A percentile compares a stretch with the other conserved stretches of the same genome.
Evolutionary conservation across 192 early-diverging fungal genomes (phyloP).

Genomic region (Linnemannia zychae): DNA sequence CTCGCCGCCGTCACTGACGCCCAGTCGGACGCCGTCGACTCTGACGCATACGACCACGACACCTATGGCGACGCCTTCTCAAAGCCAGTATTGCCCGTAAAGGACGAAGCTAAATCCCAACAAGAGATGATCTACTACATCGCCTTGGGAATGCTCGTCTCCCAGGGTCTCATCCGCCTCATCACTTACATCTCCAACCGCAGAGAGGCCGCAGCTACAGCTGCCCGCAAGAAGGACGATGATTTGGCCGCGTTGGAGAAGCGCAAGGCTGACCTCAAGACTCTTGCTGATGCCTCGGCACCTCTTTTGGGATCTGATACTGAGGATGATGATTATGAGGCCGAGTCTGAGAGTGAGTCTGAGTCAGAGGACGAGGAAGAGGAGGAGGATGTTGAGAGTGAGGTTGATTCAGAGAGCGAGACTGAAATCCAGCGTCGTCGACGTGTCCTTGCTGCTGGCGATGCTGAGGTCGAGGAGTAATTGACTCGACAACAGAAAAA

Average conservation of each 20-base stretch:
- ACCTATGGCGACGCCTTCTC: background rate
- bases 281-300: background rate
- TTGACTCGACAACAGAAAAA: background rate
- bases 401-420: constrained; percentile 14
- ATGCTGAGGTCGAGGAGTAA: constrained; percentile 38
- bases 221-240: constrained; percentile 41
- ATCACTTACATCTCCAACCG: constrained; percentile 42
- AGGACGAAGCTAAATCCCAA: constrained; percentile 7
- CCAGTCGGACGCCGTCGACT: constrained; percentile 8
- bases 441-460: constrained; percentile 23
- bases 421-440: constrained; percentile 35
- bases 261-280: background rate
- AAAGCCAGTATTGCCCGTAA: background rate
- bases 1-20: constrained; percentile 49
- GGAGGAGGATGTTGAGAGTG: constrained; percentile 5
- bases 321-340: constrained; percentile 55
- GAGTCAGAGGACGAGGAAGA: constrained; percentile 24
- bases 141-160: constrained; percentile 52
- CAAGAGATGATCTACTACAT: constrained; percentile 50
- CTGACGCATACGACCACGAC: background rate
- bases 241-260: constrained; percentile 2
- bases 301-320: constrained; percentile 36
- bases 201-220: constrained; percentile 33
- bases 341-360: background rate
- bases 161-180: constrained; percentile 49